Conservation (phyloP, 768 basidiomycete species). For the Chalciporus piperatus region DNA sequence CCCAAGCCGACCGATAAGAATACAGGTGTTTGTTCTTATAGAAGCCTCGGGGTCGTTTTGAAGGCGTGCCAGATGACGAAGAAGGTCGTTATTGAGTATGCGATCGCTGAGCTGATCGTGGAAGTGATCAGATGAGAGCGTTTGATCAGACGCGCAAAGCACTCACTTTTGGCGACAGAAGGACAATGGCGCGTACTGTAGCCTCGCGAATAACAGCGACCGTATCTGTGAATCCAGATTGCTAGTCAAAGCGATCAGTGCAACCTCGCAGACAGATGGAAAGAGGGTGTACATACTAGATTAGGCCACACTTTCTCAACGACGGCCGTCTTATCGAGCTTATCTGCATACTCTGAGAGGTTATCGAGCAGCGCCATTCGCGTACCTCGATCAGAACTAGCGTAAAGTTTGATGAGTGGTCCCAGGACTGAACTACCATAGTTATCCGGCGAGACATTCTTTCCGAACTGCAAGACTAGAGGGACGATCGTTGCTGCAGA, state of each 20-base stretch:
- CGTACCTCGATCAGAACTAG: conserved; percentile 88
- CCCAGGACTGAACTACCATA: conserved; percentile 66
- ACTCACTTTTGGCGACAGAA: conserved; percentile 79
- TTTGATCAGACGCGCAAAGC: neutral
- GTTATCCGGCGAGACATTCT: conserved; percentile 64
- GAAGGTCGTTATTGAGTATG: conserved; percentile 92
- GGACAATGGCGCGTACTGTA: conserved; percentile 82
- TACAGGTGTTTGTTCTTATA: conserved; percentile 96
- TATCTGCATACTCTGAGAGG: conserved; percentile 79
- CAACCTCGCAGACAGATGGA: no score
- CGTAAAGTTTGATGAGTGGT: conserved; percentile 80
- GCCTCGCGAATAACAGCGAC: conserved; percentile 93
- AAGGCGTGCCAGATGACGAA: conserved; percentile 88
- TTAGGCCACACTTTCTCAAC: conserved; percentile 91
- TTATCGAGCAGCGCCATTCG: conserved; percentile 92
- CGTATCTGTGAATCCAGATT: conserved; percentile 94
- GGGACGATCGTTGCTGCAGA: conserved; percentile 79
- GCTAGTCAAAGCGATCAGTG: conserved; percentile 42
- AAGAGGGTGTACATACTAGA: conserved; percentile 48
- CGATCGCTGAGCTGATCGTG: conserved; percentile 74
- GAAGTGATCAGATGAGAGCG: conserved; percentile 1
- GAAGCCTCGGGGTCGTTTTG: conserved; percentile 92
- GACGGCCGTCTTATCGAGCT: conserved; percentile 81
- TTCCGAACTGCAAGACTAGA: conserved; percentile 78
- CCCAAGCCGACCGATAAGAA: conserved; percentile 88